Evolutionary conservation across 2,329 filamentous ascomycete genomes (phyloP), one percentile per base, ranked within the genome.

Genomic region (Pyrenophora teres): DNA sequence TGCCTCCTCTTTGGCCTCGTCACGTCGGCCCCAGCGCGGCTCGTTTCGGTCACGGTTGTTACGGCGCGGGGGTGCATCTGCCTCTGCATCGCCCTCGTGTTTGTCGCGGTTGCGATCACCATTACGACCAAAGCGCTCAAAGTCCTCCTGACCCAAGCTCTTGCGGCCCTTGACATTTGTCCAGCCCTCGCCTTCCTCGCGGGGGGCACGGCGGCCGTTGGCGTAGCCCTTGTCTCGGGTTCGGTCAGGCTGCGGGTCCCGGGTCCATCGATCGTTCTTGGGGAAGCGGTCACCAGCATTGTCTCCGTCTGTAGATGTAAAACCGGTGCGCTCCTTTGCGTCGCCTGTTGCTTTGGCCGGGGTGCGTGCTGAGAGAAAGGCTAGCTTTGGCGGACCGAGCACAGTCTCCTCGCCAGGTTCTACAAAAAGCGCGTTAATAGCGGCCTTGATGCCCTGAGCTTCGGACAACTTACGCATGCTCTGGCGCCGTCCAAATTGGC

Each of bases 371-470:
- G 92, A 95, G 46, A 90, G 85, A 73, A 97, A 96, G 38, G 86
- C 85, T 40, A 86, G 90, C 72, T 90, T 89, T 1, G 92, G 90
- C 16, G 92, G 92, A 12, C 90, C 92, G 51, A 96, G 87, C 52
- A 94, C 83, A 51, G 95, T 88, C 59, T 95, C 91, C 64, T 96
- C 92, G 44, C 66, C 66, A 65, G 83, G 77, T 71, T 84, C 85
- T 88, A 61, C 32, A 63, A 65, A 60, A 55, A 58, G 59, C 44
- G 63, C 51, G 52, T 71, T 62, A 71, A 67, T 65, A 68, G 64
- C 56, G 56, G 58, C 57, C 46, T 62, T 53, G 27, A 60, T 54
- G 57, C 52, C 74, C 78, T 76, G 76, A 68, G 76, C 79, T 64
- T 74, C 73, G 48, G 77, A 81, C 49, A 77, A 81, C 65, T 76